phyloP scores from a whole-genome alignment of 768 basidiomycete species.

The Boletus eberwhitei region DNA sequence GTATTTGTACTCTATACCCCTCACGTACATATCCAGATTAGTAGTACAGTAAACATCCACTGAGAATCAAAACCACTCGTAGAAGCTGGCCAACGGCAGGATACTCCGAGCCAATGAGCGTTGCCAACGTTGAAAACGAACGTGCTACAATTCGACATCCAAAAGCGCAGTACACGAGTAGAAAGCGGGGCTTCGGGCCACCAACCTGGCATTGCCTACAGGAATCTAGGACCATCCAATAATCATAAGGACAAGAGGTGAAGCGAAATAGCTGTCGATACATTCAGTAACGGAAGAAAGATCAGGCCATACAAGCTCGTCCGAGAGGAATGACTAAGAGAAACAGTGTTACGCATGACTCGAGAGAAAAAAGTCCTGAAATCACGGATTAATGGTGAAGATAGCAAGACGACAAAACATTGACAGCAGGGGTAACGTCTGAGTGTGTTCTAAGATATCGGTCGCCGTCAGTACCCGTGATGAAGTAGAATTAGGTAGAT shows the following conservation, averaged over 20 bases:
- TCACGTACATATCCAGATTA: conserved; percentile 5
- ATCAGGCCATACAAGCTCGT: conserved; percentile 7
- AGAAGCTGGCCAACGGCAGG: neutral
- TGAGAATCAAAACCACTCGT: neutral
- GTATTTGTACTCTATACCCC: conserved; percentile 9
- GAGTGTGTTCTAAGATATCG: conserved; percentile 28
- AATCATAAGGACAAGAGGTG: conserved; percentile 14
- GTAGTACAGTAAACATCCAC: conserved; percentile 5
- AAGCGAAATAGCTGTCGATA: conserved; percentile 24
- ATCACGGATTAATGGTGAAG: conserved; percentile 8
- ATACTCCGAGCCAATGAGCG: neutral
- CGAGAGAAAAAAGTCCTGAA: conserved; percentile 8
- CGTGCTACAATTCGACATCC: neutral
- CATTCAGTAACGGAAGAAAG: conserved; percentile 17
- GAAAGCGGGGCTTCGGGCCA: neutral
- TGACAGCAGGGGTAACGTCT: conserved; percentile 19
- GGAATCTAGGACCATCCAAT: conserved; percentile 7
- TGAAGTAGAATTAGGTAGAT: conserved; percentile 7
- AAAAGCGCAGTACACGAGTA: neutral
- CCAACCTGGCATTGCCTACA: conserved; percentile 3
- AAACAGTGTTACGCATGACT: conserved; percentile 9
- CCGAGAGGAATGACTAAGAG: conserved; percentile 6
- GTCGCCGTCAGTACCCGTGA: conserved; percentile 6
- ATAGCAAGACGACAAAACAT: conserved; percentile 21
- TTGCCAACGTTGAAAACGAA: neutral